These are phyloP conservation scores for Iberis pinnata DNA, from an alignment of 345 rosid species.

Conservation along the genomic window DNA sequence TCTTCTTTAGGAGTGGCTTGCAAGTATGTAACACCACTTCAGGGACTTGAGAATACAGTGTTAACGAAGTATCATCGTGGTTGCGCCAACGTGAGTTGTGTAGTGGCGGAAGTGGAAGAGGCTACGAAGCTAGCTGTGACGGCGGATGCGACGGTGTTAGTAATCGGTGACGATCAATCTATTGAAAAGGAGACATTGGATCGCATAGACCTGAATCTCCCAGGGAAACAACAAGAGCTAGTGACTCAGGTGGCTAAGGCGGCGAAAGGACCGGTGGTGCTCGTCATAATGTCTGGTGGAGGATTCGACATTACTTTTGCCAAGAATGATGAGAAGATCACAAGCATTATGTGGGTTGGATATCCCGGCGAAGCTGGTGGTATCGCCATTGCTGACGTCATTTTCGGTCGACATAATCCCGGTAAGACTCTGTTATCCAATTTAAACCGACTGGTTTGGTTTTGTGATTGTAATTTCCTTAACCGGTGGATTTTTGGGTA, in stretches of 20 bases:
- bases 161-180: constrained; percentile 52
- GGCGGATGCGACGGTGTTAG: constrained; percentile 57
- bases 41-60: too few relatives aligned
- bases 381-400: constrained; percentile 60
- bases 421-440: constrained; percentile 31
- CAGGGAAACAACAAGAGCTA: constrained; percentile 54
- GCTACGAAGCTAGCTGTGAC: constrained; percentile 44
- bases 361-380: constrained; percentile 81
- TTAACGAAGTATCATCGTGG: constrained; percentile 39
- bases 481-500: constrained; percentile 18
- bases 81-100: constrained; percentile 40
- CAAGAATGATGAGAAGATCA: constrained; percentile 49
- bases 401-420: constrained; percentile 61
- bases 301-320: constrained; percentile 67
- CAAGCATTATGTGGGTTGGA: constrained; percentile 43
- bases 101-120: constrained; percentile 36
- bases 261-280: constrained; percentile 66
- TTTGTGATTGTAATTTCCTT: background rate
- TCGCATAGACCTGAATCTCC: constrained; percentile 48
- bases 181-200: constrained; percentile 49
- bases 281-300: constrained; percentile 74
- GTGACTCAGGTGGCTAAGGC: constrained; percentile 50
- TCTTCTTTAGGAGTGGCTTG: constrained; percentile 56
- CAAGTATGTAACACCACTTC: constrained; percentile 55
- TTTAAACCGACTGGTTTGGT: background rate